Base-by-base conservation (phyloP, 2,329 filamentous ascomycete species). In the Stemphylium lycopersici region DNA sequence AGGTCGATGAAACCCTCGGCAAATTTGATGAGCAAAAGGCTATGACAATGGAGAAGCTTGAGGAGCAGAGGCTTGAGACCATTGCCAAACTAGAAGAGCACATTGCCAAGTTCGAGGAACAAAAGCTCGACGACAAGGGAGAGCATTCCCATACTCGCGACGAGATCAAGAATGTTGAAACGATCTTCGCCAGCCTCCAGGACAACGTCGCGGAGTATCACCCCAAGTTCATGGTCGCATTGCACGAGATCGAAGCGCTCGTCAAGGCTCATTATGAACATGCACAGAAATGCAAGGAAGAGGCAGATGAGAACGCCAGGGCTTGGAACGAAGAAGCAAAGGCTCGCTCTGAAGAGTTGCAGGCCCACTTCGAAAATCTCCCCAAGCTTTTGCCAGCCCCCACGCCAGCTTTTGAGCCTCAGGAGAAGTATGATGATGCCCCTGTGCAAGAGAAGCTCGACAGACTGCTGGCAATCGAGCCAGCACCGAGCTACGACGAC, bases 191-290 rank as follows among this genome's bases (percentile, higher is more conserved):
- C 62, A 87, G 86, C 20, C 80, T 98, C 1, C 90, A 96, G 69
- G 88, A 84, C 55, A 87, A 95, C 53, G 83, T 96, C 26, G 84
- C 84, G 7, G 92, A 97, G 72, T 89, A 89, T 61, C 89, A 97
- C 65, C 95, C 95, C 1, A 90, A 96, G 77, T 90, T 98, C 62
- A 84, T 97, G 52, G 88, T 93, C 48, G 86, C 90, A 0, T 85
- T 99, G 61, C 89, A 91, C 66, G 90, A 97, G 66, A 87, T 98
- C n/a, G 82, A 96, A 34, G 81, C 86, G 6, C 82, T 96, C 20
- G 90, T 96, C 49, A 89, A 87, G 20, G 86, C 96, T 70, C 93
- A 98, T 72, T 96, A 90, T 67, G 91, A 96, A 64, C 90, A 96
- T 70, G 90, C 91, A 12, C 91, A 93, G 75, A 82, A 84, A 39